These are phyloP conservation scores for Lantana camara DNA, from an alignment of 257 asterid genomes.

Conservation along the genomic window DNA sequence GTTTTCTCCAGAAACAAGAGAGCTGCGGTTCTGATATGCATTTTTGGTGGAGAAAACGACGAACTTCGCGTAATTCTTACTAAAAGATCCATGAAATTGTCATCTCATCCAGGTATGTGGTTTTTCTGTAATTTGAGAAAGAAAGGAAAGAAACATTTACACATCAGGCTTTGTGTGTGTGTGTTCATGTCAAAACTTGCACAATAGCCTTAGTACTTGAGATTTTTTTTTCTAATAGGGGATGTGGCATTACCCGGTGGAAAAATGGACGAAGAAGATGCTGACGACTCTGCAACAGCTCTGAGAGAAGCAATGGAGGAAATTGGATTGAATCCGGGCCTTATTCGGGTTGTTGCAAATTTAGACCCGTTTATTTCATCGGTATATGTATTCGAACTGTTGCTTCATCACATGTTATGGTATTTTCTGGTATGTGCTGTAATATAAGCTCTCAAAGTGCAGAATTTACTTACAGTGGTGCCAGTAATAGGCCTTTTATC, in stretches of 20 bases:
- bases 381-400: constrained; percentile 21
- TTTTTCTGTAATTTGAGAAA: too few species aligned
- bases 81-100: constrained; percentile 55
- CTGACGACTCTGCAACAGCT: constrained; percentile 58
- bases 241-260: constrained; percentile 71
- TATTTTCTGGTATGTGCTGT: too few species aligned
- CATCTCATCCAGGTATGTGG: constrained; percentile 61
- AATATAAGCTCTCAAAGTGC: constrained; percentile 15
- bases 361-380: constrained; percentile 57
- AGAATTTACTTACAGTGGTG: constrained; percentile 60
- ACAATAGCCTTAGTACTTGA: too few species aligned
- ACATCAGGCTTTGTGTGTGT: too few species aligned
- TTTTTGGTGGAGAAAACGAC: constrained; percentile 47
- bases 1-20: constrained; percentile 40
- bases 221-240: too few species aligned
- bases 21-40: constrained; percentile 64
- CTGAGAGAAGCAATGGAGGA: constrained; percentile 66
- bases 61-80: constrained; percentile 61
- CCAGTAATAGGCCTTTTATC: constrained; percentile 57
- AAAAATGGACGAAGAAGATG: constrained; percentile 56
- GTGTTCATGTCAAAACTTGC: too few species aligned
- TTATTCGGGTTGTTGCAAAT: constrained; percentile 53
- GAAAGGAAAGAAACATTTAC: too few species aligned
- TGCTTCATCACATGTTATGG: background rate
- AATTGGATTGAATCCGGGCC: constrained; percentile 52